phyloP scores from a whole-genome alignment of 345 rosid species.

The Salix caprea region DNA sequence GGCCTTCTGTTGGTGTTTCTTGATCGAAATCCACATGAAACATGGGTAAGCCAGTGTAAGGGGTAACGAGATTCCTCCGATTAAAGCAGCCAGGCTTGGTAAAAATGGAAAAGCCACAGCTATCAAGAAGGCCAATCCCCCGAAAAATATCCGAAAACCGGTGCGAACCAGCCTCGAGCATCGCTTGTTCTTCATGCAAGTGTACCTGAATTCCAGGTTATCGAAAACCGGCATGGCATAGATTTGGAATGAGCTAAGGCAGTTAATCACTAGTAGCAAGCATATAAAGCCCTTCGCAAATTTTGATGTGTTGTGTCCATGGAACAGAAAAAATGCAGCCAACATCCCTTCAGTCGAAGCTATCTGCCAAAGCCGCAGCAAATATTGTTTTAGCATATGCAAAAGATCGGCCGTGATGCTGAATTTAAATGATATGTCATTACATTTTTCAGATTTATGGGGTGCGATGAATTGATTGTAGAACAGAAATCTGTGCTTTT shows the following conservation, averaged over 20 bases:
- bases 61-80: constrained; percentile 45
- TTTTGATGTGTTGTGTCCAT: constrained; percentile 25
- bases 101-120: constrained; percentile 47
- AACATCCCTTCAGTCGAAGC: constrained; percentile 31
- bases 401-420: no score
- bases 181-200: constrained; percentile 10
- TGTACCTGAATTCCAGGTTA: constrained; percentile 37
- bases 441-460: no score
- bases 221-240: constrained; percentile 56
- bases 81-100: constrained; percentile 30
- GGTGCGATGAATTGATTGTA: no score
- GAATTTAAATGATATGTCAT: no score
- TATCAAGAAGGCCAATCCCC: constrained; percentile 39
- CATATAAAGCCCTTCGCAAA: constrained; percentile 18
- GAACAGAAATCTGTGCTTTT: not conserved
- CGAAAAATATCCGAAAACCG: constrained; percentile 30
- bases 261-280: constrained; percentile 22
- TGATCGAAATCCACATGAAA: constrained; percentile 39
- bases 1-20: not conserved
- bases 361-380: constrained; percentile 13
- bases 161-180: constrained; percentile 31
- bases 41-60: constrained; percentile 43
- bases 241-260: constrained; percentile 45
- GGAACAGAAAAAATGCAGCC: constrained; percentile 22
- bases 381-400: not conserved